These are phyloP conservation scores for Lasiodiplodia hormozganensis DNA, from an alignment of 2,329 filamentous ascomycete species.

Conservation along the genomic window DNA sequence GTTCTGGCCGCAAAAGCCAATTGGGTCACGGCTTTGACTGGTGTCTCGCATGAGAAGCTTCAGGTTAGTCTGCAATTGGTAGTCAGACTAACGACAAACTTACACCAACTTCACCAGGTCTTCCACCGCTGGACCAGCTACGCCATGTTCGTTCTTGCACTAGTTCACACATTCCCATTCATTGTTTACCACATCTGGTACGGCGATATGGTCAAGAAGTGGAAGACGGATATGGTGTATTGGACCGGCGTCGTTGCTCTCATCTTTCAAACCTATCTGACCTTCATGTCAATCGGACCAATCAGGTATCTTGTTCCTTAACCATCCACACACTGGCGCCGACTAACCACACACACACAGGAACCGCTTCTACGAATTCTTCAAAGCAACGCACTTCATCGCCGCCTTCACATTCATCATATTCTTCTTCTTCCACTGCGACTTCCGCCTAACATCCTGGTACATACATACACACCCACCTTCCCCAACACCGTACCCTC, in stretches of 20 bases:
- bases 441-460: slow-evolving; percentile 62
- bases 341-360: slow-evolving; percentile 40
- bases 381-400: slow-evolving; percentile 64
- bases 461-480: slow-evolving; percentile 34
- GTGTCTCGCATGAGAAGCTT: slow-evolving; percentile 64
- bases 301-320: slow-evolving; percentile 51
- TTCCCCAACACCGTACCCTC: not conserved
- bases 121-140: slow-evolving; percentile 41
- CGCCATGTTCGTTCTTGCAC: slow-evolving; percentile 62
- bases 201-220: slow-evolving; percentile 57
- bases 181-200: slow-evolving; percentile 59
- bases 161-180: slow-evolving; percentile 67
- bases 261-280: slow-evolving; percentile 62
- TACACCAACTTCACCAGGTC: slow-evolving; percentile 26
- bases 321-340: not conserved
- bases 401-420: slow-evolving; percentile 62
- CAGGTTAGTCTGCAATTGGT: slow-evolving; percentile 44
- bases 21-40: slow-evolving; percentile 61
- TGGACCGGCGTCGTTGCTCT: slow-evolving; percentile 64
- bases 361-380: slow-evolving; percentile 65
- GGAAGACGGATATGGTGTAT: slow-evolving; percentile 56
- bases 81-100: not conserved
- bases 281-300: slow-evolving; percentile 59
- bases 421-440: slow-evolving; percentile 68
- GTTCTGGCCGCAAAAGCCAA: slow-evolving; percentile 63